A percentile compares a stretch with the other conserved stretches of the same genome.
Conservation (phyloP, 2,329 filamentous ascomycete genomes). For the Epichloe festucae region DNA sequence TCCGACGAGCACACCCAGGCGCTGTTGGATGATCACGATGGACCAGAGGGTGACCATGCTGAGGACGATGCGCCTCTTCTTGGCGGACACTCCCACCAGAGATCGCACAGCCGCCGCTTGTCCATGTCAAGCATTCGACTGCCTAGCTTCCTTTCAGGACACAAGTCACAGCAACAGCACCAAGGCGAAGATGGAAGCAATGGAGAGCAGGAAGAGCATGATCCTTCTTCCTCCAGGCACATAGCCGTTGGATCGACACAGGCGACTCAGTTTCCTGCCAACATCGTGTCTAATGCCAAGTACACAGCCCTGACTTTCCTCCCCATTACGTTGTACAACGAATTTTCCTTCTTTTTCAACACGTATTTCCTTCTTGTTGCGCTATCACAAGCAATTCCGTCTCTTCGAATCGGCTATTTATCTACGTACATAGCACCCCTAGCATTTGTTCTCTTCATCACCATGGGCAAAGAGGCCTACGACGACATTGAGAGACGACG, state of each 20-base stretch:
- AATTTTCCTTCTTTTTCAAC: slow-evolving; percentile 99
- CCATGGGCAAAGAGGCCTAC: slow-evolving; percentile 86
- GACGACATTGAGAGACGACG: slow-evolving; percentile 81
- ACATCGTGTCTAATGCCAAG: slow-evolving; percentile 92
- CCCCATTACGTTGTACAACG: slow-evolving; percentile 89
- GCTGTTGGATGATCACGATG: slow-evolving; percentile 51
- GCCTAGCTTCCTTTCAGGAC: slow-evolving; percentile 49
- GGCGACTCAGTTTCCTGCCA: slow-evolving; percentile 67
- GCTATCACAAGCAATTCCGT: slow-evolving; percentile 81
- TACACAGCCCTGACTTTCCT: slow-evolving; percentile 93
- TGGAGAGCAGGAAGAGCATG: slow-evolving; percentile 41
- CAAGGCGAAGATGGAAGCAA: slow-evolving; percentile 24
- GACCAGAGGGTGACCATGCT: slow-evolving; percentile 44
- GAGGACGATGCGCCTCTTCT: slow-evolving; percentile 65
- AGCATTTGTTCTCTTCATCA: slow-evolving; percentile 83
- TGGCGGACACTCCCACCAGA: slow-evolving; percentile 21
- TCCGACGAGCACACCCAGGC: slow-evolving; percentile 53
- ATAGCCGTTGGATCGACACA: slow-evolving; percentile 67
- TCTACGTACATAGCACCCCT: slow-evolving; percentile 88
- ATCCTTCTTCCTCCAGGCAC: slow-evolving; percentile 58
- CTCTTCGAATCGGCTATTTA: slow-evolving; percentile 83
- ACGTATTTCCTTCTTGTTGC: slow-evolving; percentile 96
- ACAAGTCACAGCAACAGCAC: slow-evolving; percentile 10
- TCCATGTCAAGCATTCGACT: slow-evolving; percentile 44
- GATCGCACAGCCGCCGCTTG: slow-evolving; percentile 15